phyloP scores from a whole-genome alignment of 768 basidiomycete species.

The Krasilnikovozyma curviuscula region DNA sequence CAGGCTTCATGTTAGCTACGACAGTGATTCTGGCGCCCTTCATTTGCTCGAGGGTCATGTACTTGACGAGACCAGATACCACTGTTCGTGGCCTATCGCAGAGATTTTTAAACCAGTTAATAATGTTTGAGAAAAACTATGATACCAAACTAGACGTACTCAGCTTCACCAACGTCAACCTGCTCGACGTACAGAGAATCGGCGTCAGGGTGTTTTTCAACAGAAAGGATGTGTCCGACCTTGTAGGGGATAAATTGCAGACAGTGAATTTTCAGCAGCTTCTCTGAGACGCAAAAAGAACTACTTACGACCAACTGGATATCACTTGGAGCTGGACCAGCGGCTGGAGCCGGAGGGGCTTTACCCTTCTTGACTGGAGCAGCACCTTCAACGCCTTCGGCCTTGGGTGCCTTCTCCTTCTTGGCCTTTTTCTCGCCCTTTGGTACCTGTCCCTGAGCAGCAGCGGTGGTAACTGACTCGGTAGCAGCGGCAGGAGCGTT shows the following conservation, averaged over 20 bases:
- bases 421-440: conserved; percentile 35
- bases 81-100: conserved; percentile 94
- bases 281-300: neutral
- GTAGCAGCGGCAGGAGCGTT: conserved; percentile 3
- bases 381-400: conserved; percentile 22
- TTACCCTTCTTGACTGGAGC: conserved; percentile 56
- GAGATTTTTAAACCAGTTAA: no score
- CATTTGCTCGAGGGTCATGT: conserved; percentile 91
- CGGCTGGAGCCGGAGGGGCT: conserved; percentile 36
- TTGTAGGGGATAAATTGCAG: no score
- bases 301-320: conserved; percentile 41
- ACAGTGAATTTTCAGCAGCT: no score
- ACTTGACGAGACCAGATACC: conserved; percentile 88
- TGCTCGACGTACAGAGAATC: conserved; percentile 96
- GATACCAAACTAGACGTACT: no score
- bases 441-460: conserved; percentile 26
- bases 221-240: conserved; percentile 23
- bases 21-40: conserved; percentile 60
- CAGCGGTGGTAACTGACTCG: neutral
- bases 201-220: conserved; percentile 90
- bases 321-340: neutral
- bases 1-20: conserved; percentile 28
- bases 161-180: conserved; percentile 91
- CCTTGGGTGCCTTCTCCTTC: conserved; percentile 32
- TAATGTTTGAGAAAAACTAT: no score